A percentile compares a stretch with the other conserved stretches of the same genome.
Conservation (phyloP, 768 basidiomycete species). For the Serendipita indica region DNA sequence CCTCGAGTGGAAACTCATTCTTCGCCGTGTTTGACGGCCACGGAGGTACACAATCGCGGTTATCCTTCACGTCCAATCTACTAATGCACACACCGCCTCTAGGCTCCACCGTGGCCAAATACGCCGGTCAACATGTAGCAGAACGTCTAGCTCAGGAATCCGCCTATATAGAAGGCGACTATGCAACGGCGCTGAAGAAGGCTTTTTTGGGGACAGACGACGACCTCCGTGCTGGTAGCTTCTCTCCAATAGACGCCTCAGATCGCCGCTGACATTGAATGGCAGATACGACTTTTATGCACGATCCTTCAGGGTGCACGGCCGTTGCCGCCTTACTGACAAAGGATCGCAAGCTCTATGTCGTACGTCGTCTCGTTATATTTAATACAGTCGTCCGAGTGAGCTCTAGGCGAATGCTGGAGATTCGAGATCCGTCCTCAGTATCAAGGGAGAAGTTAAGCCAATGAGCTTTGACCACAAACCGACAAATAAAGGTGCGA, state of each 20-base stretch:
- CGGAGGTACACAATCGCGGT: slow-evolving; percentile 48
- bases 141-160: slow-evolving; percentile 60
- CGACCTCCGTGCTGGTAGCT: slow-evolving; percentile 67
- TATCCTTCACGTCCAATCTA: neutral
- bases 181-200: slow-evolving; percentile 62
- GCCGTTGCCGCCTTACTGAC: slow-evolving; percentile 82
- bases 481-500: slow-evolving; percentile 68
- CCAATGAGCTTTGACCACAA: slow-evolving; percentile 92
- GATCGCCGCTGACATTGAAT: slow-evolving; percentile 12
- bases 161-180: slow-evolving; percentile 53
- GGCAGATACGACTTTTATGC: slow-evolving; percentile 68
- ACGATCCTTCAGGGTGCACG: slow-evolving; percentile 93
- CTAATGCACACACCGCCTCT: neutral
- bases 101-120: slow-evolving; percentile 78
- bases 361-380: slow-evolving; percentile 34
- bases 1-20: slow-evolving; percentile 41
- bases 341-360: slow-evolving; percentile 58
- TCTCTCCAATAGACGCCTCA: slow-evolving; percentile 17
- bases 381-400: neutral
- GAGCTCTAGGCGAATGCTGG: slow-evolving; percentile 80
- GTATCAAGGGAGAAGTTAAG: slow-evolving; percentile 72
- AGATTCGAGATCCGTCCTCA: slow-evolving; percentile 84
- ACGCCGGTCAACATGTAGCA: slow-evolving; percentile 73
- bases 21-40: slow-evolving; percentile 98
- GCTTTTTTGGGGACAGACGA: slow-evolving; percentile 92